Evolutionary conservation across 495 filamentous ascomycete species (phyloP), one percentile per base, ranked within the genome.

Genomic region (Neurospora sp.): DNA sequence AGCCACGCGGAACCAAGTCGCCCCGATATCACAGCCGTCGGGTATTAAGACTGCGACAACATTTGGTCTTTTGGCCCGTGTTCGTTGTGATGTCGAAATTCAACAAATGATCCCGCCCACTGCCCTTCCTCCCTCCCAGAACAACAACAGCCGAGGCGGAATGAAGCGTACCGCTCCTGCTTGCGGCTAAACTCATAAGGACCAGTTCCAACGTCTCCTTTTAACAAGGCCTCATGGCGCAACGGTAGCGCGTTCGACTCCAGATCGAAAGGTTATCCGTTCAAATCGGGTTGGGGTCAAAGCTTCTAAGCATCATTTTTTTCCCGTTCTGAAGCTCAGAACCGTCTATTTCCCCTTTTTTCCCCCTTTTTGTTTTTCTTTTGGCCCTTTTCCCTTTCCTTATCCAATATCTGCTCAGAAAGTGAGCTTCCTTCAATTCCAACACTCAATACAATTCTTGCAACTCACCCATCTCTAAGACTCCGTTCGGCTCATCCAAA

Each of bases 141-240:
- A n/a, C 42, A 45, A 3, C 42, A 45, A 53, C 45, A 22, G 4
- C 20, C 20, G 9, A 53, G 20, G 3, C 9, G 9, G 44, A 48
- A 48, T 9, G 17, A 45, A 48, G n/a, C n/a, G n/a, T 48, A 1
- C 44, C 44, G 44, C 5, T 48, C 44, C 8, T 0, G 3, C 44
- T 22, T 53, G 3, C 20, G 8, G 0, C 0, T 53, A n/a, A 10
- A 10, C n/a, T 53, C 0, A 53, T 53, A 53, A 53, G 4, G 0
- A 22, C 20, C 4, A 3, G n/a, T 6, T 12, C 9, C 20, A 12
- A 0, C 44, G 0, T 0, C 1, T 5, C 0, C n/a, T 20, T 20
- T 48, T n/a, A 48, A 48, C n/a, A 48, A 48, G 44, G 44, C 44
- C 44, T 20, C n/a, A 10, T 48, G 44, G 44, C 44, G 44, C 42